Evolutionary conservation across 345 rosid genomes (phyloP).

Genomic region (Melastoma malabathricum): DNA sequence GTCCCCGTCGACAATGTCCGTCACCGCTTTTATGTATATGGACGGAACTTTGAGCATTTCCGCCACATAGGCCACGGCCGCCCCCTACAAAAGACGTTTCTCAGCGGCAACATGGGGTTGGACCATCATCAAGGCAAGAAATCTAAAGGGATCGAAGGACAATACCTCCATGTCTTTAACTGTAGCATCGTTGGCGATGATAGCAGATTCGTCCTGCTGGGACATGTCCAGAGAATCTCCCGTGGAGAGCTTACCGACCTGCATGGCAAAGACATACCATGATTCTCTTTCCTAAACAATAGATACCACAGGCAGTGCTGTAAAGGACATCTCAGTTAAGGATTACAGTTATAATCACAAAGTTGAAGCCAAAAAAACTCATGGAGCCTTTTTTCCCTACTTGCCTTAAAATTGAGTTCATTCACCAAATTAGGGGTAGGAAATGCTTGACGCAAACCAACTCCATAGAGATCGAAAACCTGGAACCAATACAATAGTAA

Average conservation of each 20-base stretch:
- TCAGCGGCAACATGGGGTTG: no score
- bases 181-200: slow-evolving; percentile 70
- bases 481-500: slow-evolving; percentile 7
- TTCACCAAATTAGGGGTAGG: slow-evolving; percentile 67
- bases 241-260: slow-evolving; percentile 85
- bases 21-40: slow-evolving; percentile 76
- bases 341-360: slow-evolving; percentile 2
- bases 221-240: slow-evolving; percentile 95
- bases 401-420: slow-evolving; percentile 73
- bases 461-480: slow-evolving; percentile 93
- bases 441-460: slow-evolving; percentile 52
- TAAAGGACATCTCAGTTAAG: neutral
- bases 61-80: slow-evolving; percentile 79
- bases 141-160: neutral
- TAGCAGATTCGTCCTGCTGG: slow-evolving; percentile 62
- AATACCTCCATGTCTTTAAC: slow-evolving; percentile 99
- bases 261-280: slow-evolving; percentile 1
- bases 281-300: no score
- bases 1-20: slow-evolving; percentile 79
- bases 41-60: slow-evolving; percentile 77
- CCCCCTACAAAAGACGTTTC: slow-evolving; percentile 37
- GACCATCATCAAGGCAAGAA: neutral
- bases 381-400: neutral
- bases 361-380: neutral
- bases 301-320: neutral